Evolutionary conservation across 176 grass and related monocot genomes (phyloP).

Genomic region (Lolium rigidum): DNA sequence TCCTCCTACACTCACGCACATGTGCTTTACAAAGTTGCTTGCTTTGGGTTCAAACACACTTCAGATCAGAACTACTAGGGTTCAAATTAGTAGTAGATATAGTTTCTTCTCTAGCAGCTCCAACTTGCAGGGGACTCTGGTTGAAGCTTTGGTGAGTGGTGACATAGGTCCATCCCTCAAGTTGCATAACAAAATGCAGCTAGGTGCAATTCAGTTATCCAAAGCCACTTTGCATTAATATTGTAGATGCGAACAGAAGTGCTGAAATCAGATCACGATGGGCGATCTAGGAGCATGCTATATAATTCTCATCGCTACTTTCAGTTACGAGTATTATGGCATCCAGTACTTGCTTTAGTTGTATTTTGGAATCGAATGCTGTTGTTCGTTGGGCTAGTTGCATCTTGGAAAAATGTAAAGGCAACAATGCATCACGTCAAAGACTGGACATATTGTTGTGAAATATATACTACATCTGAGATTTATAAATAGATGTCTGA

Average conservation of each 20-base stretch:
- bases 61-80: background rate
- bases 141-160: background rate
- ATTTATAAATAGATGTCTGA: too few species aligned
- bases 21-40: background rate
- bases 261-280: background rate
- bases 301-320: conserved; percentile 17
- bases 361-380: background rate
- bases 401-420: too few species aligned
- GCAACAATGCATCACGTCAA: too few species aligned
- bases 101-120: background rate
- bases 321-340: conserved; percentile 34
- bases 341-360: conserved; percentile 25
- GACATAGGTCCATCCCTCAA: background rate
- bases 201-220: background rate
- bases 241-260: background rate
- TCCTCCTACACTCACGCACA: background rate
- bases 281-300: conserved; percentile 13
- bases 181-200: background rate
- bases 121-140: background rate
- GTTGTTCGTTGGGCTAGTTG: too few species aligned
- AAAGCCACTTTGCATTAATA: conserved; percentile 35
- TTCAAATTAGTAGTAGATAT: too few species aligned
- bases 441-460: too few species aligned
- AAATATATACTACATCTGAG: too few species aligned
- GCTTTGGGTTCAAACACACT: background rate